Conservation (phyloP, 1,284 basidiomycete species). For the Marasmius tenuissimus region DNA sequence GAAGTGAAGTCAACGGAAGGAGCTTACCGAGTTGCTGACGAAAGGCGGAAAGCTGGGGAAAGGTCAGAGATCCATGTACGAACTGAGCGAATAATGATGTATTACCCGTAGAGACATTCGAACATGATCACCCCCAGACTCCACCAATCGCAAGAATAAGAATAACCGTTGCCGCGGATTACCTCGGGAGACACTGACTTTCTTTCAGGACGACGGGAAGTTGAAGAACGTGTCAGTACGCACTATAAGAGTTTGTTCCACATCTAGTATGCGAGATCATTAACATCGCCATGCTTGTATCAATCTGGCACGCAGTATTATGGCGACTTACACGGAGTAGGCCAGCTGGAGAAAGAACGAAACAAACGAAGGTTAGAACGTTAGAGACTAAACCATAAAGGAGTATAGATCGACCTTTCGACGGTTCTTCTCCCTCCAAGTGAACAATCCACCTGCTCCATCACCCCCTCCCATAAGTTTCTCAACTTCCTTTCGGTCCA, state of each 20-base stretch:
- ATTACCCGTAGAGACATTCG: conserved; percentile 84
- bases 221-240: conserved; percentile 30
- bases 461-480: conserved; percentile 77
- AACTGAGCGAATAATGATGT: conserved; percentile 20
- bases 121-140: conserved; percentile 93
- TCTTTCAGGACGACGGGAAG: conserved; percentile 13
- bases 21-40: conserved; percentile 82
- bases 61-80: conserved; percentile 13
- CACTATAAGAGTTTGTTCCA: conserved; percentile 91
- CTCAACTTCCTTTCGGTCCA: conserved; percentile 79
- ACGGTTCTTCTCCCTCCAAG: conserved; percentile 92
- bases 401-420: conserved; percentile 59
- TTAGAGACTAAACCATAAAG: conserved; percentile 17
- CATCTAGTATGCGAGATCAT: conserved; percentile 47
- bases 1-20: neutral
- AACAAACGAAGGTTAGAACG: conserved; percentile 1
- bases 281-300: neutral
- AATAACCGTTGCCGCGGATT: conserved; percentile 90
- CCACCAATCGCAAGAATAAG: conserved; percentile 98
- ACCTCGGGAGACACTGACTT: conserved; percentile 90
- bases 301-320: conserved; percentile 12
- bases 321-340: conserved; percentile 81
- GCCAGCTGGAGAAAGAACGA: conserved; percentile 59
- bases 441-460: conserved; percentile 80
- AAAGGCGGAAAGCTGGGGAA: conserved; percentile 84